phyloP scores from a whole-genome alignment of 306 rosid species.

The Ormosia semicastrata region DNA sequence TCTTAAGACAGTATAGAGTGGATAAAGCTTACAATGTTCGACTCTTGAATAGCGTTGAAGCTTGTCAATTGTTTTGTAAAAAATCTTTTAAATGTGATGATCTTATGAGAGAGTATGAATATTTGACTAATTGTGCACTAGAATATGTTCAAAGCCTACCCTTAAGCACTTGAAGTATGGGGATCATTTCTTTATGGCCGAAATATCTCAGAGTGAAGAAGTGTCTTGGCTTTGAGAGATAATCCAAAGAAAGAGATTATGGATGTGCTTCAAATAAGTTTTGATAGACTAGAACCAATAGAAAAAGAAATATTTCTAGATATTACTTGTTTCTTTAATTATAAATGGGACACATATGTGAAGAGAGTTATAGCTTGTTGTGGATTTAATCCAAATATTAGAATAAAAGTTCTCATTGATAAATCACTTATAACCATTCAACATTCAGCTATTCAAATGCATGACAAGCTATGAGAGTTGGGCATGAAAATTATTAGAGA shows the following conservation, averaged over 20 bases:
- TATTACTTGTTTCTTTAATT: background rate
- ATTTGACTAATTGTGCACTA: background rate
- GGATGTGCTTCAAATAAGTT: background rate
- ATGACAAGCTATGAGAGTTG: no score
- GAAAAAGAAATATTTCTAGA: background rate
- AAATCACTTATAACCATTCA: constrained; percentile 8
- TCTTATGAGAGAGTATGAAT: background rate
- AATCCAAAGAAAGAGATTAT: background rate
- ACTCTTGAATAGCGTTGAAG: background rate
- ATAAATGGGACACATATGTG: background rate
- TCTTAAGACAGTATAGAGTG: background rate
- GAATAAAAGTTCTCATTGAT: background rate
- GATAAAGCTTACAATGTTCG: background rate
- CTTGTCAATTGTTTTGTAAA: background rate
- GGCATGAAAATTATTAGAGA: no score
- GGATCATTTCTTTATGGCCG: background rate
- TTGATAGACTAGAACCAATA: background rate
- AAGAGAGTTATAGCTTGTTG: background rate
- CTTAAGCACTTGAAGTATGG: background rate
- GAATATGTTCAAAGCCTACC: constrained; percentile 3
- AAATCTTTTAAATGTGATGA: background rate
- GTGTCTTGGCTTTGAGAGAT: background rate
- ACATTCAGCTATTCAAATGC: no score
- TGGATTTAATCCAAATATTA: background rate
- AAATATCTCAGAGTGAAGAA: background rate